These are phyloP conservation scores for Bathelium albidoporum DNA, from an alignment of 495 filamentous ascomycete genomes.

Conservation along the genomic window DNA sequence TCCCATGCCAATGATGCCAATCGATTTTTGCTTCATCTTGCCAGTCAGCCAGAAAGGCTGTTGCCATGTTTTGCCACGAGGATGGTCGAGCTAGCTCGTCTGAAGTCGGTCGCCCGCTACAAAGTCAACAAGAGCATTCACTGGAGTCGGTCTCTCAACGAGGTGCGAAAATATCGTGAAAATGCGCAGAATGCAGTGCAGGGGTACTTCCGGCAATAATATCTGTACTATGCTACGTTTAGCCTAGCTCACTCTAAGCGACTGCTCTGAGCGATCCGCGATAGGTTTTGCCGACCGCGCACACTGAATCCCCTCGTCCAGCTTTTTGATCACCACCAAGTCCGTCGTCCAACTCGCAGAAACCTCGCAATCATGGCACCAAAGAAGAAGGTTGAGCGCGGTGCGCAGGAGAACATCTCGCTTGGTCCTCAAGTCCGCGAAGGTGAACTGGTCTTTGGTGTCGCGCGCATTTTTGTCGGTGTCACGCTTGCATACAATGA, in stretches of 20 bases:
- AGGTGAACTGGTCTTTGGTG: slow-evolving; percentile 96
- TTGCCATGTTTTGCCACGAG: not conserved
- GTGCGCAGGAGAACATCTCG: slow-evolving; percentile 90
- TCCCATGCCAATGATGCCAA: slow-evolving; percentile 97
- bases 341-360: not conserved
- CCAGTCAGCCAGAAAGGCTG: not conserved
- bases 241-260: too few relatives aligned
- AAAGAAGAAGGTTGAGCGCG: slow-evolving; percentile 68
- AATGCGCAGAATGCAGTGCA: too few relatives aligned
- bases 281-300: too few relatives aligned
- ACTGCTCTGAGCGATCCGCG: too few relatives aligned
- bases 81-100: too few relatives aligned
- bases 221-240: too few relatives aligned
- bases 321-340: not conserved
- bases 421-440: slow-evolving; percentile 90
- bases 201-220: too few relatives aligned
- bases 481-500: slow-evolving; percentile 38
- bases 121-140: too few relatives aligned
- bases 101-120: too few relatives aligned
- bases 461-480: slow-evolving; percentile 97
- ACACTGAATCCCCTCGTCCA: not conserved
- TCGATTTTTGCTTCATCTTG: slow-evolving; percentile 24
- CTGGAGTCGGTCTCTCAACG: too few relatives aligned
- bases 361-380: slow-evolving; percentile 32
- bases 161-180: too few relatives aligned